Conservation (phyloP, 352 stramenopile species). For the Pythium brassicae region DNA sequence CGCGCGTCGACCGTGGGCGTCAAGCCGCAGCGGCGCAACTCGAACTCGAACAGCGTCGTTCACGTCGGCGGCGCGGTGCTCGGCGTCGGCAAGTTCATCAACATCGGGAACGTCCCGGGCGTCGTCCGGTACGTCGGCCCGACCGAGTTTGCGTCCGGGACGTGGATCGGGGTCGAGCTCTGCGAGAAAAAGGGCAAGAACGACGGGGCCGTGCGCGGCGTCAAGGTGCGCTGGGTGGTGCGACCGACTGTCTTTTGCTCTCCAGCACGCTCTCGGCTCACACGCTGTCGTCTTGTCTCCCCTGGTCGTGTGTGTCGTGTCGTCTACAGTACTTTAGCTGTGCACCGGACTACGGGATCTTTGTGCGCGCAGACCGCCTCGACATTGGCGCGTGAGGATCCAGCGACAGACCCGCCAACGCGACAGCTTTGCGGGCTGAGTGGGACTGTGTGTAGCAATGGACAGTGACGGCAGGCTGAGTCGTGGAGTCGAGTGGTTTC, state of each 20-base stretch:
- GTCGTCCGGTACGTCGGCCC: slow-evolving; percentile 68
- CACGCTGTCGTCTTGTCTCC: too few species aligned
- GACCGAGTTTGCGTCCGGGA: slow-evolving; percentile 50
- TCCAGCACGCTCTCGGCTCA: background rate
- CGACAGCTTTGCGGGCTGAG: too few species aligned
- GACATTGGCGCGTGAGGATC: slow-evolving; percentile 22
- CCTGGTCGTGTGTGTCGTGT: slow-evolving; percentile 7
- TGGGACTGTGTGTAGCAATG: too few species aligned
- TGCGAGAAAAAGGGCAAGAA: slow-evolving; percentile 58
- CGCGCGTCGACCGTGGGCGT: background rate
- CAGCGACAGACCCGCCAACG: too few species aligned
- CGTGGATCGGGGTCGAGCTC: slow-evolving; percentile 77
- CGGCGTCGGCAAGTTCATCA: slow-evolving; percentile 54
- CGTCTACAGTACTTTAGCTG: slow-evolving; percentile 56
- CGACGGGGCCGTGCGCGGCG: slow-evolving; percentile 50
- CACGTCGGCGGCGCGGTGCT: slow-evolving; percentile 37
- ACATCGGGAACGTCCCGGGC: slow-evolving; percentile 46
- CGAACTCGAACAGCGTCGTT: slow-evolving; percentile 28
- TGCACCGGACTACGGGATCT: slow-evolving; percentile 49
- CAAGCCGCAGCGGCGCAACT: slow-evolving; percentile 24
- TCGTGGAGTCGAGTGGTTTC: too few species aligned
- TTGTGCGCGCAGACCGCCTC: slow-evolving; percentile 59
- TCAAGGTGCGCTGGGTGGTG: slow-evolving; percentile 13
- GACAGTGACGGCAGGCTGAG: too few species aligned
- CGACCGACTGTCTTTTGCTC: background rate